phyloP scores from a whole-genome alignment of 768 basidiomycete genomes.

The Phallus indusiatus region DNA sequence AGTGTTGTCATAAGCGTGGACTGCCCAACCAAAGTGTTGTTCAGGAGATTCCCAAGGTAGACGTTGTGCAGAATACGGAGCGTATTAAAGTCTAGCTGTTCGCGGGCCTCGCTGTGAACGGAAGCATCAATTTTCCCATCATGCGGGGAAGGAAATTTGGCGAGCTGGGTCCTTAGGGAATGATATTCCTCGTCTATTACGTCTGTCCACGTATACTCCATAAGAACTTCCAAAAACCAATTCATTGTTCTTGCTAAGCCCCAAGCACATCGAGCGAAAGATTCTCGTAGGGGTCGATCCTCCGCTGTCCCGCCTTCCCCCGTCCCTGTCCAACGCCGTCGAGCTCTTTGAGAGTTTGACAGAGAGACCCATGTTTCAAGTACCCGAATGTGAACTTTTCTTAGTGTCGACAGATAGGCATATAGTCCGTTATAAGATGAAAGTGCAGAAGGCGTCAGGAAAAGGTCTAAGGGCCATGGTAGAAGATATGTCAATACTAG shows the following conservation, averaged over 20 bases:
- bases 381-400: conserved; percentile 74
- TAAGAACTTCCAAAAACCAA: conserved; percentile 80
- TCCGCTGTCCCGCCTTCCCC: conserved; percentile 77
- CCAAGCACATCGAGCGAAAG: conserved; percentile 73
- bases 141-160: background rate
- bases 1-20: conserved; percentile 49
- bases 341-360: conserved; percentile 75
- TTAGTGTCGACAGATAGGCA: conserved; percentile 72
- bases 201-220: conserved; percentile 84
- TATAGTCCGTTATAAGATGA: conserved; percentile 68
- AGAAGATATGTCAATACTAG: conserved; percentile 61
- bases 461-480: conserved; percentile 84
- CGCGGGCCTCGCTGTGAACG: conserved; percentile 12
- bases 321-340: conserved; percentile 78
- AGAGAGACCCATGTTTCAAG: conserved; percentile 79
- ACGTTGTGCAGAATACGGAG: conserved; percentile 73
- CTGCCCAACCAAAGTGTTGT: conserved; percentile 72
- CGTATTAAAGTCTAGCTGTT: conserved; percentile 74
- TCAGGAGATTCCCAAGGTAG: conserved; percentile 70
- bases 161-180: conserved; percentile 55
- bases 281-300: conserved; percentile 54
- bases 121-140: background rate
- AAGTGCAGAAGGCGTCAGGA: conserved; percentile 69
- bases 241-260: conserved; percentile 81
- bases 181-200: conserved; percentile 80